Evolutionary conservation across 345 rosid genomes (phyloP).

Genomic region (Camelina hispida): DNA sequence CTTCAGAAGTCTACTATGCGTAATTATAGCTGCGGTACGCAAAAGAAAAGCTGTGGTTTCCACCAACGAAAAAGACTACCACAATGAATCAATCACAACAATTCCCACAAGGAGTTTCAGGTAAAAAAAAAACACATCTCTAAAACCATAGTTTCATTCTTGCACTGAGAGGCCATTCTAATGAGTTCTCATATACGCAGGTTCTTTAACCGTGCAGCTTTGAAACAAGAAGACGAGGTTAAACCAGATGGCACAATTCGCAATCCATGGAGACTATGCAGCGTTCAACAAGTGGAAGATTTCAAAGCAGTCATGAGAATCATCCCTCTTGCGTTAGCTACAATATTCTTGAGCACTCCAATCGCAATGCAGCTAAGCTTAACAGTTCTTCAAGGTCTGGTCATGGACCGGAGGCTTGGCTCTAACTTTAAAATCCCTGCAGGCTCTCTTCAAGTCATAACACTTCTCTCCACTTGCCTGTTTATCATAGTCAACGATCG

Average conservation of each 20-base stretch:
- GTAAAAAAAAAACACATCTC: constrained; percentile 16
- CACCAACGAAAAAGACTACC: constrained; percentile 46
- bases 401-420: constrained; percentile 57
- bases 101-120: constrained; percentile 46
- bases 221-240: constrained; percentile 51
- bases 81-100: constrained; percentile 27
- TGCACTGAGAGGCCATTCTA: background rate
- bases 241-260: constrained; percentile 45
- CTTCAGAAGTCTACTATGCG: constrained; percentile 49
- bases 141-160: background rate
- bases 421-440: constrained; percentile 59
- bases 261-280: constrained; percentile 60
- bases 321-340: constrained; percentile 53
- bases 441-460: constrained; percentile 54
- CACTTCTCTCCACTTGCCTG: constrained; percentile 46
- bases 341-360: constrained; percentile 50
- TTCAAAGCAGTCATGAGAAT: constrained; percentile 58
- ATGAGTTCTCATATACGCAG: constrained; percentile 3
- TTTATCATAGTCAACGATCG: constrained; percentile 50
- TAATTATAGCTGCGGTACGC: constrained; percentile 45
- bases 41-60: constrained; percentile 51
- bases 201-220: constrained; percentile 47
- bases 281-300: constrained; percentile 65
- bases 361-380: constrained; percentile 49
- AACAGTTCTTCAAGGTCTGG: constrained; percentile 62